Percentiles rank a stretch among this genome's conserved stretches.
Evolutionary conservation across 164 flowering plant genomes (phyloP).

Genomic region (Magnolia changhungtana): DNA sequence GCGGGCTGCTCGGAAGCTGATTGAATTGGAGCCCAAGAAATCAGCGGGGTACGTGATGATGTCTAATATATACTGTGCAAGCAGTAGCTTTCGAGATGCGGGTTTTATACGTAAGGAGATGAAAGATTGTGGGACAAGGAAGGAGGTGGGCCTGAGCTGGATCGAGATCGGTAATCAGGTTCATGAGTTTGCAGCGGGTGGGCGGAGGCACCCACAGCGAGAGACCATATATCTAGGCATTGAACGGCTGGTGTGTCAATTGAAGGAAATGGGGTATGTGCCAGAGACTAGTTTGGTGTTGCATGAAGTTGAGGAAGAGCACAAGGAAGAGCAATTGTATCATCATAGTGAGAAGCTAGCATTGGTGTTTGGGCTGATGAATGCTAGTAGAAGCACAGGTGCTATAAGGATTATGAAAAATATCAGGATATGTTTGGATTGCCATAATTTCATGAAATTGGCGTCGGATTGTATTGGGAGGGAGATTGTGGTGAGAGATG

Average conservation of each 20-base stretch:
- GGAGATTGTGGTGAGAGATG: conserved; percentile 73
- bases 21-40: conserved; percentile 54
- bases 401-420: conserved; percentile 64
- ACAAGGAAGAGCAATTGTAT: conserved; percentile 60
- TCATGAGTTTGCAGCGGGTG: conserved; percentile 81
- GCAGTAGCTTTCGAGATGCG: conserved; percentile 49
- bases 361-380: conserved; percentile 52
- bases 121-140: conserved; percentile 46
- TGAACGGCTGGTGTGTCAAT: conserved; percentile 30
- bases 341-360: conserved; percentile 85
- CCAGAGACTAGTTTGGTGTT: conserved; percentile 56
- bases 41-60: conserved; percentile 62
- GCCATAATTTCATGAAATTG: conserved; percentile 73
- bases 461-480: conserved; percentile 46
- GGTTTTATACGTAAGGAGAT: conserved; percentile 51
- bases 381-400: conserved; percentile 4
- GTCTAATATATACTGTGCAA: conserved; percentile 57
- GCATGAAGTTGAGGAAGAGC: conserved; percentile 64
- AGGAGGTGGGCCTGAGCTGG: conserved; percentile 87
- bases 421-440: conserved; percentile 67
- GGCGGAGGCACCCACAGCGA: conserved; percentile 44
- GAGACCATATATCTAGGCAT: conserved; percentile 34
- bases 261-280: conserved; percentile 62
- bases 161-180: conserved; percentile 52
- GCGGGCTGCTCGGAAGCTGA: conserved; percentile 45